Conservation (phyloP, 2,329 filamentous ascomycete species). For the Eutypella sp. region DNA sequence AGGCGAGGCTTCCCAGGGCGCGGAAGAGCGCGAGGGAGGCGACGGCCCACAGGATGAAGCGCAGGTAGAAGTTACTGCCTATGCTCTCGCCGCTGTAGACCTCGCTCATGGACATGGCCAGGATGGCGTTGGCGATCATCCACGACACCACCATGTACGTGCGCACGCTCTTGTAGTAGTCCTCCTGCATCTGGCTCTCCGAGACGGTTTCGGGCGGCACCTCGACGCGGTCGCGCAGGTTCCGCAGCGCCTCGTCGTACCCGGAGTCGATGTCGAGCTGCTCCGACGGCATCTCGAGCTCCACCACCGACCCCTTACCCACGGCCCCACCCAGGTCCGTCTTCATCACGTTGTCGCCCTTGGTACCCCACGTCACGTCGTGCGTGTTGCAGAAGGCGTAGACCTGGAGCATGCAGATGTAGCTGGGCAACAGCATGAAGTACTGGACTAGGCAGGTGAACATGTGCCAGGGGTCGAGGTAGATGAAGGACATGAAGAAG, state of each 20-base stretch:
- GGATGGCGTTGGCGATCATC: conserved; percentile 87
- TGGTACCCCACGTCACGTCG: conserved; percentile 98
- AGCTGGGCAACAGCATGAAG: conserved; percentile 84
- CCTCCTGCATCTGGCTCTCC: conserved; percentile 86
- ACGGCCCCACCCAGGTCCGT: conserved; percentile 88
- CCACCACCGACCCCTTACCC: conserved; percentile 72
- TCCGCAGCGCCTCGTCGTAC: conserved; percentile 94
- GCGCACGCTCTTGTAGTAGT: conserved; percentile 95
- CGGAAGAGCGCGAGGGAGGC: conserved; percentile 83
- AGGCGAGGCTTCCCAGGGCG: conserved; percentile 74
- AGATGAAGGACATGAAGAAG: conserved; percentile 93
- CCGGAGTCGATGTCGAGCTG: conserved; percentile 97
- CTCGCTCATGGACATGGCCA: conserved; percentile 90
- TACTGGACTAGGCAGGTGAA: conserved; percentile 89
- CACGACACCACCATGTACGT: conserved; percentile 97
- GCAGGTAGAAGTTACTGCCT: conserved; percentile 81
- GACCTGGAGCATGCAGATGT: conserved; percentile 95
- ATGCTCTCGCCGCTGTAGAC: conserved; percentile 70
- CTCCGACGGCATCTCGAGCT: conserved; percentile 95
- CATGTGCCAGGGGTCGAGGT: conserved; percentile 99
- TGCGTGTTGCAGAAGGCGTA: conserved; percentile 99
- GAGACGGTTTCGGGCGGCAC: conserved; percentile 58
- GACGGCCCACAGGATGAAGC: conserved; percentile 89
- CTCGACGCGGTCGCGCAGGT: conserved; percentile 87
- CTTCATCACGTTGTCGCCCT: conserved; percentile 92